Conservation (phyloP, 1,284 basidiomycete species). For the Apiotrichum veenhuisii region DNA sequence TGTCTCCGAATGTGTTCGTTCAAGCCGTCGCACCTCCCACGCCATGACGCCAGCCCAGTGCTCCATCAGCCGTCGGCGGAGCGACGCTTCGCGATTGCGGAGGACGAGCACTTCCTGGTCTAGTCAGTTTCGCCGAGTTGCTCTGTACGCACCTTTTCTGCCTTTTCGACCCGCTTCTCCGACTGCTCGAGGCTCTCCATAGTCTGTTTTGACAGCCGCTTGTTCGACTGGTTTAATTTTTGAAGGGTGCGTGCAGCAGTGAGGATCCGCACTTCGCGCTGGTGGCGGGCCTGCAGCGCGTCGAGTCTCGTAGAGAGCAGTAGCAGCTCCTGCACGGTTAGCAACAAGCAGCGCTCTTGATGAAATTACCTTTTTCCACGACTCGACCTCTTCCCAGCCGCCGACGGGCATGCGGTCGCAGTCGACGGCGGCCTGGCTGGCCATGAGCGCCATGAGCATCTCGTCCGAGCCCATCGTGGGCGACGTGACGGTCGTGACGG, state of each 20-base stretch:
- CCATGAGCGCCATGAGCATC: conserved; percentile 72
- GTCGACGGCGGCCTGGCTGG: conserved; percentile 72
- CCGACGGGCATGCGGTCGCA: conserved; percentile 70
- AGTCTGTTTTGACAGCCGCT: conserved; percentile 49
- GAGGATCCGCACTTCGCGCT: conserved; percentile 50
- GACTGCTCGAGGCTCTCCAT: conserved; percentile 47
- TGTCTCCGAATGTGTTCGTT: conserved; percentile 25
- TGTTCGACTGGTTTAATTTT: conserved; percentile 47
- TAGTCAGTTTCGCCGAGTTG: conserved; percentile 4
- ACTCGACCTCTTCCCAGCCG: conserved; percentile 80
- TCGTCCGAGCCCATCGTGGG: conserved; percentile 56
- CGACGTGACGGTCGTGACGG: neutral
- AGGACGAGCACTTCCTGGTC: conserved; percentile 46
- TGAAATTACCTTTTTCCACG: conserved; percentile 73
- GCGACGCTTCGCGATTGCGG: conserved; percentile 40
- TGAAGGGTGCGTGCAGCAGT: conserved; percentile 49
- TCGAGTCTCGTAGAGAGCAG: conserved; percentile 41
- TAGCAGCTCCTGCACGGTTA: conserved; percentile 36
- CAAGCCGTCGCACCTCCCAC: conserved; percentile 49
- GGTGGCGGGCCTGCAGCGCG: conserved; percentile 42
- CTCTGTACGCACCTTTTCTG: conserved; percentile 43
- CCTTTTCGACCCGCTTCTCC: conserved; percentile 46
- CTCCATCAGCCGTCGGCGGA: conserved; percentile 47
- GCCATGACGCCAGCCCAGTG: conserved; percentile 50
- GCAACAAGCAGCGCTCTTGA: neutral